Conservation (phyloP, 2,329 filamentous ascomycete species). For the Penicillium sp. region DNA sequence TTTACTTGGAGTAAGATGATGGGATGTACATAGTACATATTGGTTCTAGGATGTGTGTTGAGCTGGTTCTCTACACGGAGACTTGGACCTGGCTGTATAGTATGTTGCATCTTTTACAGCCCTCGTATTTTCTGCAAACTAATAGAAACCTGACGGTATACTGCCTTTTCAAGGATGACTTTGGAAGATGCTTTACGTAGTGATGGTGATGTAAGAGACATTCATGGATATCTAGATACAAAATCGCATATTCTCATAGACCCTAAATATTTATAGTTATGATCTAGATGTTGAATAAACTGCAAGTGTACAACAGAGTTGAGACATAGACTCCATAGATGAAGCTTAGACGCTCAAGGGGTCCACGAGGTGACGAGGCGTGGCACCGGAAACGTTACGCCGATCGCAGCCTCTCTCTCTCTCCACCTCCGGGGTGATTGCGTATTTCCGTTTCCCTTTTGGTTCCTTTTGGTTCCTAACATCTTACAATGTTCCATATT, state of each 20-base stretch:
- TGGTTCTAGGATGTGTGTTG: background rate
- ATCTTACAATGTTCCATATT: slow-evolving; percentile 4
- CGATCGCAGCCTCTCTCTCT: slow-evolving; percentile 14
- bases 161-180: background rate
- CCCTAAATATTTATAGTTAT: background rate
- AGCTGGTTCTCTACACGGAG: slow-evolving; percentile 6
- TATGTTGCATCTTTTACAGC: background rate
- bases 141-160: background rate
- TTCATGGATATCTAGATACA: background rate
- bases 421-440: slow-evolving; percentile 15
- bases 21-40: background rate
- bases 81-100: background rate
- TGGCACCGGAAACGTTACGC: slow-evolving; percentile 8
- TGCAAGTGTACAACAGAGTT: background rate
- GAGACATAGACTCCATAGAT: background rate
- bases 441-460: slow-evolving; percentile 21
- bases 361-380: background rate
- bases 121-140: background rate
- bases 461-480: background rate
- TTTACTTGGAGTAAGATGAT: slow-evolving; percentile 49
- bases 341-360: background rate
- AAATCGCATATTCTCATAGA: background rate
- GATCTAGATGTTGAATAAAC: background rate
- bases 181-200: background rate
- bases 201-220: background rate